Percentiles rank a stretch among this genome's conserved stretches.
These are phyloP conservation scores for Kappamyces sp. DNA, from an alignment of 192 early-diverging fungal species.

Conservation along the genomic window DNA sequence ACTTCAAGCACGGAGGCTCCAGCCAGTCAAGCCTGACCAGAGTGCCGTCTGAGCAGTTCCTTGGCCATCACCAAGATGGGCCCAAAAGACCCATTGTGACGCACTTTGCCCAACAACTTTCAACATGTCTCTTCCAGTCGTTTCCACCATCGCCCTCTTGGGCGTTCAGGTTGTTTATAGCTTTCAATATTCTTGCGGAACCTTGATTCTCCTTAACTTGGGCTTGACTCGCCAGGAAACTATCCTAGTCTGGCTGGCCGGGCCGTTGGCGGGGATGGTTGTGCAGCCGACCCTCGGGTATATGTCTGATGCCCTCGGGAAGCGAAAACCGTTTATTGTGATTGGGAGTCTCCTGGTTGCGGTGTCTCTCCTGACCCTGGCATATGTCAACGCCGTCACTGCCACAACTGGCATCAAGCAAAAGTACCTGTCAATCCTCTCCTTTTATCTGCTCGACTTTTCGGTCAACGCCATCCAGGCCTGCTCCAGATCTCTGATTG, in stretches of 20 bases:
- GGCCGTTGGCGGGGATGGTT: slow-evolving; percentile 55
- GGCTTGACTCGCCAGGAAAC: slow-evolving; percentile 74
- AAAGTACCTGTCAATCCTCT: slow-evolving; percentile 68
- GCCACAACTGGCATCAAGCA: slow-evolving; percentile 12
- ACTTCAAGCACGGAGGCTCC: slow-evolving; percentile 7
- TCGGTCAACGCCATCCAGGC: slow-evolving; percentile 86
- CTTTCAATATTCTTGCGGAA: slow-evolving; percentile 74
- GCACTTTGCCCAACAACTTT: too few relatives aligned
- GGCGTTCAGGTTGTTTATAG: slow-evolving; percentile 69
- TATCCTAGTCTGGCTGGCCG: slow-evolving; percentile 92
- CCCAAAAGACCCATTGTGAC: too few relatives aligned
- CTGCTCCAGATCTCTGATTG: slow-evolving; percentile 72
- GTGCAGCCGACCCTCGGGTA: slow-evolving; percentile 15
- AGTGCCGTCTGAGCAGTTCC: too few relatives aligned
- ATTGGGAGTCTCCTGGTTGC: not conserved
- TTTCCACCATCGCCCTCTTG: slow-evolving; percentile 43
- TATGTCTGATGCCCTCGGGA: not conserved
- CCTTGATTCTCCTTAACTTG: slow-evolving; percentile 78
- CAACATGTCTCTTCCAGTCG: not conserved
- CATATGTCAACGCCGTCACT: slow-evolving; percentile 18
- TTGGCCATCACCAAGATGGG: too few relatives aligned
- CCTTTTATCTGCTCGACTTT: slow-evolving; percentile 91
- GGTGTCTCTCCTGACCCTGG: not conserved
- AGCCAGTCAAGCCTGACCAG: too few relatives aligned
- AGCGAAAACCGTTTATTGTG: not conserved